Evolutionary conservation across 176 grass and related monocot species (phyloP).

Genomic region (Canna indica): DNA sequence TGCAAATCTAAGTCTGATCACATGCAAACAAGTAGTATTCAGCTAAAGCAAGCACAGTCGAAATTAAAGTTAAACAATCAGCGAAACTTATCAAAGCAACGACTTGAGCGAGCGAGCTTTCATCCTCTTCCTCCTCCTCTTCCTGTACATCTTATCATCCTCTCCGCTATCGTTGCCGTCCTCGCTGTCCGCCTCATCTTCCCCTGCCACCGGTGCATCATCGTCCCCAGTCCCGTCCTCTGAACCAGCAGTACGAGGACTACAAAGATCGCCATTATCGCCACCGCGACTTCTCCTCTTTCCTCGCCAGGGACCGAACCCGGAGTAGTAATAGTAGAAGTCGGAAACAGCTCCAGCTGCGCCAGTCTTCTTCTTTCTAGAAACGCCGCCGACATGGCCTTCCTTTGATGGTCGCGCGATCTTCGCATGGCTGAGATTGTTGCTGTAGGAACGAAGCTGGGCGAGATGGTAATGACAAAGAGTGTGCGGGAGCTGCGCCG

Average conservation of each 20-base stretch:
- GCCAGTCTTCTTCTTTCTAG: not conserved
- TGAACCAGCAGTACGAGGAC: not conserved
- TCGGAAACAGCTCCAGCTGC: not conserved
- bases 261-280: not conserved
- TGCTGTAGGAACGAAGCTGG: constrained; percentile 6
- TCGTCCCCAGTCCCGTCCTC: not conserved
- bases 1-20: not conserved
- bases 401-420: not conserved
- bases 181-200: not conserved
- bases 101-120: constrained; percentile 10
- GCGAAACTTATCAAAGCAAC: not conserved
- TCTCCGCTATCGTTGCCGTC: not conserved
- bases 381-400: not conserved
- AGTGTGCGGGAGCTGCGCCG: constrained; percentile 9
- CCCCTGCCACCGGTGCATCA: not conserved
- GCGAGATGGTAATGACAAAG: constrained; percentile 10
- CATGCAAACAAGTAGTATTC: not conserved
- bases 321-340: constrained; percentile 14
- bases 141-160: not conserved
- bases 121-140: not conserved
- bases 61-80: not conserved
- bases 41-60: not conserved
- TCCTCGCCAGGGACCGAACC: constrained; percentile 9
- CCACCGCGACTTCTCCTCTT: not conserved
- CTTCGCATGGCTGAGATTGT: not conserved